Base-by-base conservation (phyloP, 2,329 filamentous ascomycete species). In the Zopfia rhizophila region DNA sequence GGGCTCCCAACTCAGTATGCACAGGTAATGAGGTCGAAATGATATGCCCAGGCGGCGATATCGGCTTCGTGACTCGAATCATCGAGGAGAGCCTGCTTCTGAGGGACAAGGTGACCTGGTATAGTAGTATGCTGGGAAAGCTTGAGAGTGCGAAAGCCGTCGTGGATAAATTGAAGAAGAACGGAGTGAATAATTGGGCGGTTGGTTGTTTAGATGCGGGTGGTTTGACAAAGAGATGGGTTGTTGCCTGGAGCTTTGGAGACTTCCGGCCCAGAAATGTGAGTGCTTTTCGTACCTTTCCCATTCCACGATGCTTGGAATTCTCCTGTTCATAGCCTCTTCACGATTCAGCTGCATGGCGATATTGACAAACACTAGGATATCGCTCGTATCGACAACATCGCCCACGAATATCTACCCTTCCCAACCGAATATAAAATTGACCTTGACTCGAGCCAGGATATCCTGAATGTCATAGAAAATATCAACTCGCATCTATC, bases 121-220 rank as follows among this genome's bases (percentile, higher is more conserved):
- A 94, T 70, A 94, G 88, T 1, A 86, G 86, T 41, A 95, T 97
- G 90, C 77, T 97, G 0, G 92, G 93, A 0, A 95, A 95, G 61
- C 76, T 90, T 21, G 80, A 81, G 0, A 92, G 87, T 55, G 78
- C 88, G 1, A 75, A 78, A 1, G 70, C 87, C 0, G 74, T 96
- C 0, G 78, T 85, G 5, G 78, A 79, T 38, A 76, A 88, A 6
- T 69, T 85, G 3, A 80, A 81, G 12, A 72, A 79, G 2, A 65
- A 79, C 7, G 77, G 74, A 0, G 80, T 95, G 25, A 76, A 78
- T 25, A 99, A 97, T 66, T 97, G 86, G 58, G 92, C 91, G 0
- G 83, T 96, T 0, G 88, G 88, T 0, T 85, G 89, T 52, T 87
- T 97, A 55, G 78, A 90, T 0, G 90, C 93, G 46, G 90, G 62